These are phyloP conservation scores for Aspergillus affinis DNA, from an alignment of 495 filamentous ascomycete species.

Conservation along the genomic window DNA sequence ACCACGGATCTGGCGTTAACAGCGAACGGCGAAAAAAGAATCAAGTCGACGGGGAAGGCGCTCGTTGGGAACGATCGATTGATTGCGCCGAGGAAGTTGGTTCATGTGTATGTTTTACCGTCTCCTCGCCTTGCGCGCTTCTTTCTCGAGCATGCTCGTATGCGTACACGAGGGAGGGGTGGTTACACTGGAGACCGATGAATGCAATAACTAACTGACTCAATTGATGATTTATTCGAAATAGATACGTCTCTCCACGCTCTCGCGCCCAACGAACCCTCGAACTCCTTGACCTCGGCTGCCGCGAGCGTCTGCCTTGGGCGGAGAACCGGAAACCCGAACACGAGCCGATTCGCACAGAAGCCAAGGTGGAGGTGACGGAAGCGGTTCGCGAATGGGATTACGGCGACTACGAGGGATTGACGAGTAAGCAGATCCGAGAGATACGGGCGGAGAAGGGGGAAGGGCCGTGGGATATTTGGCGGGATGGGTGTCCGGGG, in stretches of 20 bases:
- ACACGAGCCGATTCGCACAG: constrained; percentile 43
- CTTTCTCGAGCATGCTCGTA: no score
- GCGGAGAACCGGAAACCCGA: constrained; percentile 37
- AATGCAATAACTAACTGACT: not conserved
- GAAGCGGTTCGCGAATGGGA: constrained; percentile 90
- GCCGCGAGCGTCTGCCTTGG: constrained; percentile 56
- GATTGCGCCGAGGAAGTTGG: constrained; percentile 79
- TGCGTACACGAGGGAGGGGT: no score
- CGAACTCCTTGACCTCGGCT: constrained; percentile 70
- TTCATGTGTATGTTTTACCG: constrained; percentile 68
- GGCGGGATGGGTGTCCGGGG: constrained; percentile 75
- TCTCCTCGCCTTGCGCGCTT: no score
- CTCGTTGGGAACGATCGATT: constrained; percentile 81
- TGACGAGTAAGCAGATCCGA: constrained; percentile 72
- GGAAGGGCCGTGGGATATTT: constrained; percentile 69
- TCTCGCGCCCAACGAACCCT: constrained; percentile 83
- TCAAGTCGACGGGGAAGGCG: constrained; percentile 76
- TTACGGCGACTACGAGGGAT: constrained; percentile 93
- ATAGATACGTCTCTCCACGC: constrained; percentile 83
- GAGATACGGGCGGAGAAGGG: constrained; percentile 46
- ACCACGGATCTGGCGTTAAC: constrained; percentile 84
- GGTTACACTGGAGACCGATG: no score
- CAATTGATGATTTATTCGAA: not conserved
- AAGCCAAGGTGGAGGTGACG: constrained; percentile 63
- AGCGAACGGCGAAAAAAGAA: constrained; percentile 78